Conservation (phyloP, 2,329 filamentous ascomycete species). For the Neoarthrinium moseri region DNA sequence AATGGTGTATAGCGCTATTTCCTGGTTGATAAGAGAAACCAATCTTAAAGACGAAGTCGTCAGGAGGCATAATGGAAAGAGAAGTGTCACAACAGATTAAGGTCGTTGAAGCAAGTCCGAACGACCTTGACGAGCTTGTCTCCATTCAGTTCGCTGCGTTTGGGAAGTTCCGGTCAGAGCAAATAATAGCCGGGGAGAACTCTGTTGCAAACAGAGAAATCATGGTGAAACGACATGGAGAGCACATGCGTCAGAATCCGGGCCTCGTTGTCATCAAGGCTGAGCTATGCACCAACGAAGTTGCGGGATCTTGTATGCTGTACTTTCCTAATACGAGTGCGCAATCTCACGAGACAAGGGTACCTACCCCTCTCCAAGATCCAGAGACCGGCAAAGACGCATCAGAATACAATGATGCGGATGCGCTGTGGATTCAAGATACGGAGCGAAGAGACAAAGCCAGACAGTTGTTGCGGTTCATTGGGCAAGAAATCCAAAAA, state of each 20-base stretch:
- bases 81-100: too few relatives aligned
- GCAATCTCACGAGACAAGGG: not conserved
- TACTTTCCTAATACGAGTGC: not conserved
- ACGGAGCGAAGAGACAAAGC: not conserved
- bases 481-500: not conserved
- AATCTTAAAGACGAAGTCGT: too few relatives aligned
- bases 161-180: not conserved
- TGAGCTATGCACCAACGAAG: not conserved
- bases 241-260: slow-evolving; percentile 2
- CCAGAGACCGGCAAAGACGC: not conserved
- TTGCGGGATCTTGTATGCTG: slow-evolving; percentile 4
- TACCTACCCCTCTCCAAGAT: not conserved
- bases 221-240: not conserved
- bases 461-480: not conserved
- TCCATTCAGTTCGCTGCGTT: slow-evolving; percentile 4
- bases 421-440: not conserved
- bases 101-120: too few relatives aligned
- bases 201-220: not conserved
- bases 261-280: slow-evolving; percentile 1
- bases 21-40: too few relatives aligned
- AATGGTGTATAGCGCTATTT: too few relatives aligned
- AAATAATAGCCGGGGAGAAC: not conserved
- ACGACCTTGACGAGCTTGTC: slow-evolving; percentile 1
- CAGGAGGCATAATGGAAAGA: too few relatives aligned
- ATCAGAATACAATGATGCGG: not conserved